Conservation (phyloP, 1,284 basidiomycete species). For the Cutaneotrichosporon curvatum region DNA sequence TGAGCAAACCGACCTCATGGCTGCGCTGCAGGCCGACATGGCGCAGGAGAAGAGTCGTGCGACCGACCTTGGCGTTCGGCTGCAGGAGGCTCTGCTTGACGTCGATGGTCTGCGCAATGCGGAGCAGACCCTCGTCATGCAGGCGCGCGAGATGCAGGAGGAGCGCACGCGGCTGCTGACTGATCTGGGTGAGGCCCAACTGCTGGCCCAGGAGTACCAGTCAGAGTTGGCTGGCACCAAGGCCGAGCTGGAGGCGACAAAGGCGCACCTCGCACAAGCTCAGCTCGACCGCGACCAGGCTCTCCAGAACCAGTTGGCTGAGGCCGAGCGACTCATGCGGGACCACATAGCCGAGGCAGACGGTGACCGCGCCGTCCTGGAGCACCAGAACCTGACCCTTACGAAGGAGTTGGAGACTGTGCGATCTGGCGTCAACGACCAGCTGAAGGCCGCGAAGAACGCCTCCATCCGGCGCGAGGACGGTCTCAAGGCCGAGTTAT, state of each 20-base stretch:
- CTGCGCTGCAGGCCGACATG: slow-evolving; percentile 49
- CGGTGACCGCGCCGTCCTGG: slow-evolving; percentile 79
- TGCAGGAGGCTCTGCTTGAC: slow-evolving; percentile 60
- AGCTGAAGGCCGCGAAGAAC: slow-evolving; percentile 40
- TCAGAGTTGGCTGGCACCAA: slow-evolving; percentile 54
- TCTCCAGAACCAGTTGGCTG: slow-evolving; percentile 62
- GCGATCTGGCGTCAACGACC: slow-evolving; percentile 35
- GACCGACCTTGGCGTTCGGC: slow-evolving; percentile 48
- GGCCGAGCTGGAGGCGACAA: slow-evolving; percentile 43
- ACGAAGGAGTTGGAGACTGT: slow-evolving; percentile 49
- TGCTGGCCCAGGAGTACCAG: slow-evolving; percentile 64
- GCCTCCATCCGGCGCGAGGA: slow-evolving; percentile 38
- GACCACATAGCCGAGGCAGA: slow-evolving; percentile 86
- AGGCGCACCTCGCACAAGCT: slow-evolving; percentile 59
- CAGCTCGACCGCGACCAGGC: slow-evolving; percentile 67
- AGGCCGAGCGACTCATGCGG: slow-evolving; percentile 73
- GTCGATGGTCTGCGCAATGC: slow-evolving; percentile 53
- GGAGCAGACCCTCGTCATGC: slow-evolving; percentile 49
- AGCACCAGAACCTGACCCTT: slow-evolving; percentile 74
- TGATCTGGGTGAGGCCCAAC: slow-evolving; percentile 65
- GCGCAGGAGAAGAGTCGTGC: slow-evolving; percentile 52
- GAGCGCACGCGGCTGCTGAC: slow-evolving; percentile 64
- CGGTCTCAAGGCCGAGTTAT: slow-evolving; percentile 44
- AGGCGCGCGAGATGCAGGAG: slow-evolving; percentile 59
- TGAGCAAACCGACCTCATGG: slow-evolving; percentile 29